Base-by-base conservation (phyloP, 352 stramenopile species). In the Thalassiosira exigua region DNA sequence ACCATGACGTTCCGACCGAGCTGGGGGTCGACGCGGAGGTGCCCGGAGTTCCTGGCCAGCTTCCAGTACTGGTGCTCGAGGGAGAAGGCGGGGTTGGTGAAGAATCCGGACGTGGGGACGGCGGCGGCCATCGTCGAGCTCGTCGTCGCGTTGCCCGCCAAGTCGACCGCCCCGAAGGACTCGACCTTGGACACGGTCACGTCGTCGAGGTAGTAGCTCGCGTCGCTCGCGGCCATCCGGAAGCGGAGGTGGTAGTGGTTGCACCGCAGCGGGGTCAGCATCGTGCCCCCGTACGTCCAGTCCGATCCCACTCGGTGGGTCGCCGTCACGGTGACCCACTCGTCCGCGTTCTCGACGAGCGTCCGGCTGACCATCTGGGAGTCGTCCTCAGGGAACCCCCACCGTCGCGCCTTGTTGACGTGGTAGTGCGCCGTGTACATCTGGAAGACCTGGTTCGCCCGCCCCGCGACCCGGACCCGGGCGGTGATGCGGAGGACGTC, bases 361-460 rank as follows among this genome's bases (percentile, higher is more conserved):
- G 27, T 67, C 26, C 59, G 14, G 1, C 24, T 27, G 36, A 79
- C 32, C 3, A 67, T 46, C 12, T 79, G 52, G 21, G 59, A 72
- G 41, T 79, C 59, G 50, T 79, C 69, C 4, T 51, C n/a, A 11
- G 69, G 58, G 0, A 41, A 22, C 3, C 41, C 42, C 69, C 69
- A 79, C 19, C 9, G 32, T 30, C 14, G 50, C 14, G 17, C 19
- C 41, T 79, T 79, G 2, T 21, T 26, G 11, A 39, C 4, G 26
- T 79, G 69, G 27, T 72, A 79, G 62, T 79, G 69, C 2, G 32
- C 69, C 3, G 69, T 79, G 36, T 67, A 66, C 0, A 79, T 64
- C 41, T 72, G 59, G 66, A 79, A 79, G 27, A 72, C 26, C 54
- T 71, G 59, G n/a, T 56, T 21, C 22, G 46, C 5, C 19, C 56